These are phyloP conservation scores for Nannochloropsis salina DNA, from an alignment of 108 stramenopile species.

Conservation along the genomic window DNA sequence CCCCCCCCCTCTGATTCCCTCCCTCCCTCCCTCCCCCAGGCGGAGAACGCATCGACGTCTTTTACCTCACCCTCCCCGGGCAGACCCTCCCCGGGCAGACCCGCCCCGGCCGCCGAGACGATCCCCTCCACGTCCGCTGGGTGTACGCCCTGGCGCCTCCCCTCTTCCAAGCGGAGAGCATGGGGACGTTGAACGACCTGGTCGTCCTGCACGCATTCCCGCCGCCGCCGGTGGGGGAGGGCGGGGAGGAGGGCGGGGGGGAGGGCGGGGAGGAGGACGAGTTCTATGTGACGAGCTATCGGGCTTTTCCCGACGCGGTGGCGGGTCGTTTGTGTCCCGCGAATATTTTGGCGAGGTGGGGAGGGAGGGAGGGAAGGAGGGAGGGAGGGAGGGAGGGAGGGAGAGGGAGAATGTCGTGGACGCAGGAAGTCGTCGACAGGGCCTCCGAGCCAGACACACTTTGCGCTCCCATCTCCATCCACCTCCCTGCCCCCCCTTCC, in stretches of 20 bases:
- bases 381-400: slow-evolving; percentile 2
- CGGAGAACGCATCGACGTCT: not conserved
- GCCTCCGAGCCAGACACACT: too few relatives aligned
- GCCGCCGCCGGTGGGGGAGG: not conserved
- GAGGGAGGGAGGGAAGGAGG: slow-evolving; percentile 2
- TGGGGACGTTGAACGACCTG: not conserved
- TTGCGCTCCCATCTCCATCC: not conserved
- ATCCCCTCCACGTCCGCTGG: not conserved
- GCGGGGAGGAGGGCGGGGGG: not conserved
- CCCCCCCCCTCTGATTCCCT: not conserved
- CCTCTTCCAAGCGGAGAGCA: not conserved
- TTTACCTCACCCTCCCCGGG: not conserved
- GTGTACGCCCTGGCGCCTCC: not conserved
- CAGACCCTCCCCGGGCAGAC: too few relatives aligned
- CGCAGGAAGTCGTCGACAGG: too few relatives aligned
- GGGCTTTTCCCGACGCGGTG: not conserved
- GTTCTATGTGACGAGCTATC: not conserved
- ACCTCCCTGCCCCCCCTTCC: not conserved
- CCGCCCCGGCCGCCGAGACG: too few relatives aligned
- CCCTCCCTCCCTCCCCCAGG: not conserved
- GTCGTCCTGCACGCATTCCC: not conserved
- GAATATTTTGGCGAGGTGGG: not conserved
- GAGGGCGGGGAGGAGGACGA: not conserved
- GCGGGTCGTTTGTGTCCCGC: not conserved
- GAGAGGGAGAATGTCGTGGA: not conserved